These are phyloP conservation scores for Deakozyma indianensis DNA, from an alignment of 805 yeast genomes.

Conservation along the genomic window DNA sequence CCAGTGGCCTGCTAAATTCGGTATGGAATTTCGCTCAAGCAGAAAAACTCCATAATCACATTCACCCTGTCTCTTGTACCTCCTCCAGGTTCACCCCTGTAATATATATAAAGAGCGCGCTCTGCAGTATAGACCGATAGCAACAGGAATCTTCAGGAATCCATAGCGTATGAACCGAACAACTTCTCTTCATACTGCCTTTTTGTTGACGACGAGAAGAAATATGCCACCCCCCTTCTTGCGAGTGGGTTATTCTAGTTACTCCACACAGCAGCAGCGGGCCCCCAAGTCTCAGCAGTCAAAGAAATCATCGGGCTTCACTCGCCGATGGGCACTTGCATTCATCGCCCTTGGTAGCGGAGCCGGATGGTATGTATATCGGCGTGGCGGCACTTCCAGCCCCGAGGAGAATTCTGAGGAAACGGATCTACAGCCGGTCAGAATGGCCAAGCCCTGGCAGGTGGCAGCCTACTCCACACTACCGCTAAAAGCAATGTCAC, in stretches of 20 bases:
- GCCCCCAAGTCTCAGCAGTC: neutral
- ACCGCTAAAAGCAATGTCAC: conserved; percentile 80
- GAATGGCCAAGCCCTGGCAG: conserved; percentile 59
- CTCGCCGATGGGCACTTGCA: neutral
- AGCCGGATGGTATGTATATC: neutral
- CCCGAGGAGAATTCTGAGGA: neutral
- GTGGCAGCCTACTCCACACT: conserved; percentile 78
- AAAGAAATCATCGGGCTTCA: neutral
- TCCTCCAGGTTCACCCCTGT: no score
- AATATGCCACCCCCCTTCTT: neutral
- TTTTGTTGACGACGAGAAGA: no score
- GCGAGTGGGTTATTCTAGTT: neutral
- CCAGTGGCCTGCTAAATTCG: no score
- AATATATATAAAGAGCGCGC: no score
- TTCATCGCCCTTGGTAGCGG: neutral
- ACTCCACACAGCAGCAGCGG: neutral
- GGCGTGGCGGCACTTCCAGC: neutral
- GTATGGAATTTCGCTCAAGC: no score
- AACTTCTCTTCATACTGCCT: no score
- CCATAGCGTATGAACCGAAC: no score
- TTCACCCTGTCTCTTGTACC: no score
- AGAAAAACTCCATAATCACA: no score
- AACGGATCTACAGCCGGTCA: neutral
- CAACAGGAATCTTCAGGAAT: no score
- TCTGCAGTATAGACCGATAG: no score